These are phyloP conservation scores for Pichia sp. DNA, from an alignment of 1,139 yeast genomes.

Conservation along the genomic window DNA sequence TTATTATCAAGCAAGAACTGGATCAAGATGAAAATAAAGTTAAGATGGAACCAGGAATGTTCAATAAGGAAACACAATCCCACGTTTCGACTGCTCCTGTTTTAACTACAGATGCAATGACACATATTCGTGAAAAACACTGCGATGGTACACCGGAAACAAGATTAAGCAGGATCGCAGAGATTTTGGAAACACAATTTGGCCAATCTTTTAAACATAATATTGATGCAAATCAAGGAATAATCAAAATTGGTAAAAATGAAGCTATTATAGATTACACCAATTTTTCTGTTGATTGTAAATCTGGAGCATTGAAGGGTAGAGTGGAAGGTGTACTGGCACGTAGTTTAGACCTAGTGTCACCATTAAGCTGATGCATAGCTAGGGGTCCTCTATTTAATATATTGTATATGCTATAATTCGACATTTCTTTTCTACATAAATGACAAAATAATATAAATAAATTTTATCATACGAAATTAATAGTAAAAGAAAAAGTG, in stretches of 20 bases:
- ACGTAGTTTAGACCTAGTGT: constrained; percentile 73
- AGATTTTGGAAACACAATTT: constrained; percentile 75
- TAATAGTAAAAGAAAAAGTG: too few species aligned
- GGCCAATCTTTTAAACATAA: constrained; percentile 61
- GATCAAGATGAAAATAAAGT: too few species aligned
- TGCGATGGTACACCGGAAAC: constrained; percentile 40
- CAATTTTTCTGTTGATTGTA: constrained; percentile 65
- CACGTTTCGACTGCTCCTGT: too few species aligned
- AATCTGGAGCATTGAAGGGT: constrained; percentile 70
- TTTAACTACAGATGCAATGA: not conserved
- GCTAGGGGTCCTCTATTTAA: not conserved
- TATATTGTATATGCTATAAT: not conserved
- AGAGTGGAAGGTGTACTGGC: constrained; percentile 76
- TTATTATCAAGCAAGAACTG: not conserved
- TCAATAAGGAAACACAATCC: too few species aligned
- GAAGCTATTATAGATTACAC: constrained; percentile 65
- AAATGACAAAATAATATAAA: not conserved
- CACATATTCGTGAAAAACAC: constrained; percentile 20
- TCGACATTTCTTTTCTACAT: not conserved
- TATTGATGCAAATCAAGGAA: constrained; percentile 41
- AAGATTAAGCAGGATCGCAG: constrained; percentile 56
- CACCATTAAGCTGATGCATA: constrained; percentile 50
- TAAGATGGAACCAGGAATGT: not conserved
- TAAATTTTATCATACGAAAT: too few species aligned
- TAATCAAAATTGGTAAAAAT: constrained; percentile 58